Percentiles rank a stretch among this genome's conserved stretches.
Evolutionary conservation across 495 filamentous ascomycete species (phyloP).

Genomic region (Alectoria sarmentosa): DNA sequence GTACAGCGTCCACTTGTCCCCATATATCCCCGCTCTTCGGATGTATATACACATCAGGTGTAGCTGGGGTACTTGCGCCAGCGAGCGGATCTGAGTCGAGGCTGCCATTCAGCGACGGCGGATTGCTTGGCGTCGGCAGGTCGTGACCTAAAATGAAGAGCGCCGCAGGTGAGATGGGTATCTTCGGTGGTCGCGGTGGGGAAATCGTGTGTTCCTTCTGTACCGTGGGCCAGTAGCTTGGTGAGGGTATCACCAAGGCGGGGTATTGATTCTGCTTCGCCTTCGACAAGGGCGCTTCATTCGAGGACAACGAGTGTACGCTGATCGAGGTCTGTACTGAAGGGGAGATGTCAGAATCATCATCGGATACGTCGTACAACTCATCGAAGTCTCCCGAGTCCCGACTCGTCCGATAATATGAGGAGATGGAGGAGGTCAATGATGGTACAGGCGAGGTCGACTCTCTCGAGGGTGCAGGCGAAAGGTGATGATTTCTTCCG

Average conservation of each 20-base stretch:
- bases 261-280: conserved; percentile 49
- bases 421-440: conserved; percentile 38
- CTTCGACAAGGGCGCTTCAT: conserved; percentile 36
- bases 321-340: conserved; percentile 35
- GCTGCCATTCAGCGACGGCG: conserved; percentile 85
- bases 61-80: conserved; percentile 67
- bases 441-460: conserved; percentile 44
- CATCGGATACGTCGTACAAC: conserved; percentile 74
- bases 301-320: conserved; percentile 36
- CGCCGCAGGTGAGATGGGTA: conserved; percentile 68
- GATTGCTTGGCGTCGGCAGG: conserved; percentile 66
- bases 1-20: conserved; percentile 23
- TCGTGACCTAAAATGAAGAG: conserved; percentile 59
- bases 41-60: conserved; percentile 59
- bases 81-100: conserved; percentile 79
- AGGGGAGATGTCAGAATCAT: conserved; percentile 52
- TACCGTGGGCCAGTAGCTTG: conserved; percentile 50
- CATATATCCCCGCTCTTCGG: conserved; percentile 43
- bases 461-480: conserved; percentile 39
- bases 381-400: conserved; percentile 69
- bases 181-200: conserved; percentile 65
- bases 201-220: conserved; percentile 50
- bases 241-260: conserved; percentile 65
- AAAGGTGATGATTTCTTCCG: conserved; percentile 28
- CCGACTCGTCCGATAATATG: conserved; percentile 39